These are phyloP conservation scores for Neofusicoccum ribis DNA, from an alignment of 2,329 filamentous ascomycete species.

Conservation along the genomic window DNA sequence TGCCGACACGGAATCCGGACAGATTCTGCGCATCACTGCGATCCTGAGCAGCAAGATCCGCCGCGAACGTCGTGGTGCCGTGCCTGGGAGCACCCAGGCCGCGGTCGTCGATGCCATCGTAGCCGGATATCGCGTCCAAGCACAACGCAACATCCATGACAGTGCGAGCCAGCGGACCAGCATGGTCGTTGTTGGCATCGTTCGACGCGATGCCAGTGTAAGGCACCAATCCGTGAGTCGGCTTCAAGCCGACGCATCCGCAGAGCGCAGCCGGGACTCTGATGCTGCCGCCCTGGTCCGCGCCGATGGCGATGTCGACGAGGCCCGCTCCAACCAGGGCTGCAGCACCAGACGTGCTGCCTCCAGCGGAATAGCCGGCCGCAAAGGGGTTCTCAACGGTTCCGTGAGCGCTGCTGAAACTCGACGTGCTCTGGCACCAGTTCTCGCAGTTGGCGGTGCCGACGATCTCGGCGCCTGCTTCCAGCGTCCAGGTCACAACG, in stretches of 20 bases:
- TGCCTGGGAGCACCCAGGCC: constrained; percentile 30
- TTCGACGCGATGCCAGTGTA: constrained; percentile 50
- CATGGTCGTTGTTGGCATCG: constrained; percentile 43
- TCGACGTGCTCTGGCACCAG: constrained; percentile 52
- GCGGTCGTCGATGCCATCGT: constrained; percentile 34
- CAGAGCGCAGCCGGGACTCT: constrained; percentile 39
- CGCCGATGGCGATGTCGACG: constrained; percentile 41
- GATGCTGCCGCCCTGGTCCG: constrained; percentile 43
- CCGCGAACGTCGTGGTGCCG: constrained; percentile 27
- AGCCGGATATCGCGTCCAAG: constrained; percentile 33
- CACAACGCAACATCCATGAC: constrained; percentile 29
- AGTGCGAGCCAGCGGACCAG: constrained; percentile 34
- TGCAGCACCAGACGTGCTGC: constrained; percentile 47
- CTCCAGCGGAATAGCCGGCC: constrained; percentile 48
- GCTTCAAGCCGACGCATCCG: constrained; percentile 43
- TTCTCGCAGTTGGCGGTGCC: constrained; percentile 58
- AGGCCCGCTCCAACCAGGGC: constrained; percentile 45
- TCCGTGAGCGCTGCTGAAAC: constrained; percentile 48
- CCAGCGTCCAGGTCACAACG: constrained; percentile 52
- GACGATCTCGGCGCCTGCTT: constrained; percentile 52
- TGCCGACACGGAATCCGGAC: constrained; percentile 29
- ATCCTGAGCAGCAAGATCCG: constrained; percentile 20
- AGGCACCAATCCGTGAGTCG: constrained; percentile 52
- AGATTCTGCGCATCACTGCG: constrained; percentile 20
- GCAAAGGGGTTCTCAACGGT: constrained; percentile 47